Percentiles rank a stretch among this genome's conserved stretches.
These are phyloP conservation scores for Lactifluus piperatus DNA, from an alignment of 768 basidiomycete species.

Conservation along the genomic window DNA sequence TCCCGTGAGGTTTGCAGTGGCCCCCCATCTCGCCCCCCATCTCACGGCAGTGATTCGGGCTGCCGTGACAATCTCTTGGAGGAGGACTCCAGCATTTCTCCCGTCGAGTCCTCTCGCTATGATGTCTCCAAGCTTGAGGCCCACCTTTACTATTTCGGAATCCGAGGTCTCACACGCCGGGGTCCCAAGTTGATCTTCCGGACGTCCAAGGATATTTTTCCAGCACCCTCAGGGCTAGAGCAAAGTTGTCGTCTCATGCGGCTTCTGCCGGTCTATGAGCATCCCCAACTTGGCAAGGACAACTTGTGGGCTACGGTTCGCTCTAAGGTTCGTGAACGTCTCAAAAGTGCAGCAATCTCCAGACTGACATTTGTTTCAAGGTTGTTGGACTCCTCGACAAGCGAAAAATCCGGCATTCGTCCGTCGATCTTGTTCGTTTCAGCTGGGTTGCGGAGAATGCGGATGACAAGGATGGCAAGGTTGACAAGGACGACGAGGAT, in stretches of 20 bases:
- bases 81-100: not conserved
- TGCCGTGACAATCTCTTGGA: not conserved
- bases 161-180: not conserved
- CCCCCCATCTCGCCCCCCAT: no score
- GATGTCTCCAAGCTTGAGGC: not conserved
- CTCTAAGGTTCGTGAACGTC: no score
- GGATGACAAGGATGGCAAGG: conserved; percentile 22
- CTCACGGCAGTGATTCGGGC: not conserved
- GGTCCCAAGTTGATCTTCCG: not conserved
- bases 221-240: not conserved
- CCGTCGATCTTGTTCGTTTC: conserved; percentile 10
- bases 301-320: not conserved
- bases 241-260: not conserved
- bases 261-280: not conserved
- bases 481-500: conserved; percentile 20
- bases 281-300: not conserved
- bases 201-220: not conserved
- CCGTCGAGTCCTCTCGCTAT: not conserved
- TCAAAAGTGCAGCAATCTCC: no score
- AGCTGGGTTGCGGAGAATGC: conserved; percentile 17
- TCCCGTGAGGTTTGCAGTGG: not conserved
- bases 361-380: conserved; percentile 6
- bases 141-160: not conserved
- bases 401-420: not conserved
- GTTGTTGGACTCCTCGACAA: conserved; percentile 3